Evolutionary conservation across 177 flowering plant species (phyloP).

Genomic region (Vitis hybrid): DNA sequence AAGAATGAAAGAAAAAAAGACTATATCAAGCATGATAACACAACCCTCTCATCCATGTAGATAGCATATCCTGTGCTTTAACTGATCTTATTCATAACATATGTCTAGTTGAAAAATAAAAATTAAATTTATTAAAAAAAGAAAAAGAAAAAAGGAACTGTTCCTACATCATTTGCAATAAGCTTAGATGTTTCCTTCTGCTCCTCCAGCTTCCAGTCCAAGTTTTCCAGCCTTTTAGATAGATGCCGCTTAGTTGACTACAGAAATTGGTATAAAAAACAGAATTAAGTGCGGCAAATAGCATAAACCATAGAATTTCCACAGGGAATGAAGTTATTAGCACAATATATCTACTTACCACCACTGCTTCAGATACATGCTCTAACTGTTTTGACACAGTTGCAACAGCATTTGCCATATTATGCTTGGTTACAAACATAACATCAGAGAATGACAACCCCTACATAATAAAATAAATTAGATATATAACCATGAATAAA

Average conservation of each 20-base stretch:
- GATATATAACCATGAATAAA: background rate
- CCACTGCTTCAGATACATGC: conserved; percentile 58
- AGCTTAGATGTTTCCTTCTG: conserved; percentile 58
- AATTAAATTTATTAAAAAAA: too few relatives aligned
- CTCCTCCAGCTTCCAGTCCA: conserved; percentile 80
- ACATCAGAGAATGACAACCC: conserved; percentile 83
- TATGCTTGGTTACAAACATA: conserved; percentile 84
- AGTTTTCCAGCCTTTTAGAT: conserved; percentile 54
- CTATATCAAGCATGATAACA: too few relatives aligned
- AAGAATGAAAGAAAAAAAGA: too few relatives aligned
- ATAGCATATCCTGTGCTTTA: background rate
- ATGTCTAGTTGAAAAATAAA: too few relatives aligned
- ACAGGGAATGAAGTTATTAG: background rate
- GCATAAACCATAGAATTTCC: background rate
- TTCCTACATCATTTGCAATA: conserved; percentile 53
- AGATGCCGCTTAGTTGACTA: conserved; percentile 77
- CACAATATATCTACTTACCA: conserved; percentile 42
- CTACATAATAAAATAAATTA: conserved; percentile 33
- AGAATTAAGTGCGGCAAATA: background rate
- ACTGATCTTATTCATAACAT: too few relatives aligned
- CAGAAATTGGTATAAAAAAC: conserved; percentile 5
- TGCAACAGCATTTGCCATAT: conserved; percentile 81
- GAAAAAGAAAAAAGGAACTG: background rate
- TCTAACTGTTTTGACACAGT: conserved; percentile 82
- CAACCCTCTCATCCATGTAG: too few relatives aligned